These are phyloP conservation scores for Lachnellula arida DNA, from an alignment of 2,329 filamentous ascomycete species.

Conservation along the genomic window DNA sequence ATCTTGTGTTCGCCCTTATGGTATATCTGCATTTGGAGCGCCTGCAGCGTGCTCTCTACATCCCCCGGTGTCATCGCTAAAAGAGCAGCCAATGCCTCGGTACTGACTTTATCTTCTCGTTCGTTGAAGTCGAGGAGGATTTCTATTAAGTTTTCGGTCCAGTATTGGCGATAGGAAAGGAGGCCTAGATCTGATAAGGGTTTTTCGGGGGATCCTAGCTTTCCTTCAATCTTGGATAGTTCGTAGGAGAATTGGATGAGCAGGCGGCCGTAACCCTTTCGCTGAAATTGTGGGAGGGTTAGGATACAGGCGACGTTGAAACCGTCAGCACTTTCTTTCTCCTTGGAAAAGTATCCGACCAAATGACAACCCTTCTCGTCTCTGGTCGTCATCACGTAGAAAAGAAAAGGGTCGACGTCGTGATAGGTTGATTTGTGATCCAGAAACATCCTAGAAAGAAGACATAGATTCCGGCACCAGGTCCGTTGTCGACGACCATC, in stretches of 20 bases:
- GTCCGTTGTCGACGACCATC: conserved; percentile 90
- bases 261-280: conserved; percentile 87
- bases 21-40: conserved; percentile 91
- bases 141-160: conserved; percentile 92
- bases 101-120: conserved; percentile 67
- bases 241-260: conserved; percentile 98
- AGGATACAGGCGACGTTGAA: conserved; percentile 99
- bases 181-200: conserved; percentile 90
- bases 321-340: conserved; percentile 93
- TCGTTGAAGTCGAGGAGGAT: conserved; percentile 71
- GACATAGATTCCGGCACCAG: conserved; percentile 93
- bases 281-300: conserved; percentile 91
- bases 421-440: conserved; percentile 99
- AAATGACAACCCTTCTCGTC: conserved; percentile 89
- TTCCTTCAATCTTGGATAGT: conserved; percentile 89
- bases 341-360: conserved; percentile 99
- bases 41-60: conserved; percentile 90
- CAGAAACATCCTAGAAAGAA: conserved; percentile 92
- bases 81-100: conserved; percentile 73
- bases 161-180: conserved; percentile 92
- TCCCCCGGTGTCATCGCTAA: conserved; percentile 97
- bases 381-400: conserved; percentile 93
- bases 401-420: conserved; percentile 97
- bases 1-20: conserved; percentile 97
- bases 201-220: conserved; percentile 94